Evolutionary conservation across 345 rosid species (phyloP), one percentile per base, ranked within the genome.

Genomic region (Lenwebbia sp.): DNA sequence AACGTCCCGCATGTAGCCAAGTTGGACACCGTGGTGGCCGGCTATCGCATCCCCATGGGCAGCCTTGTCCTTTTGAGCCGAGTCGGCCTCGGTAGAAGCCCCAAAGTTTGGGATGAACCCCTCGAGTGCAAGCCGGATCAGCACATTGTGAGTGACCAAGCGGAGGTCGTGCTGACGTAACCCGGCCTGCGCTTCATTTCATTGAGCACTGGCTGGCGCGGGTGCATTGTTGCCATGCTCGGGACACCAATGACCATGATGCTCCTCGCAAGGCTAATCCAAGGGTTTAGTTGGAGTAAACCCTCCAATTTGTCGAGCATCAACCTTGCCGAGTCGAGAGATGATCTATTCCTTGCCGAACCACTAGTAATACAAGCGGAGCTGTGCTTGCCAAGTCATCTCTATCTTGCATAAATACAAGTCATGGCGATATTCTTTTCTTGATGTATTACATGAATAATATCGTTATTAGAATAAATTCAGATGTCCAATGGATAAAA

Each of bases 11-110:
- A n/a, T n/a, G n/a, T n/a, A n/a, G n/a, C n/a, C n/a, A n/a, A n/a
- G n/a, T n/a, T n/a, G n/a, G n/a, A n/a, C n/a, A n/a, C n/a, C n/a
- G n/a, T n/a, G n/a, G n/a, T n/a, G n/a, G n/a, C n/a, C n/a, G n/a
- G n/a, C n/a, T n/a, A n/a, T n/a, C n/a, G n/a, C n/a, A n/a, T n/a
- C n/a, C n/a, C n/a, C n/a, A n/a, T n/a, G n/a, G n/a, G n/a, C n/a
- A 91, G 91, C 52, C 89, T 87, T 13, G 41, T 88, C n/a, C 49
- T 87, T 22, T 51, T 88, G 54, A 90, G 91, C 60, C 90, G 89
- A 14, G 2, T 54, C n/a, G 88, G 89, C 21, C 87, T 90, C 26
- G 92, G 90, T 60, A 87, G 86, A 19, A 88, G 87, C 58, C 90
- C 89, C 62, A 85, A 86, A 14, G 54, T 87, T 55, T 90, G 90